These are phyloP conservation scores for Blumeria graminis DNA, from an alignment of 2,329 filamentous ascomycete species.

Conservation along the genomic window DNA sequence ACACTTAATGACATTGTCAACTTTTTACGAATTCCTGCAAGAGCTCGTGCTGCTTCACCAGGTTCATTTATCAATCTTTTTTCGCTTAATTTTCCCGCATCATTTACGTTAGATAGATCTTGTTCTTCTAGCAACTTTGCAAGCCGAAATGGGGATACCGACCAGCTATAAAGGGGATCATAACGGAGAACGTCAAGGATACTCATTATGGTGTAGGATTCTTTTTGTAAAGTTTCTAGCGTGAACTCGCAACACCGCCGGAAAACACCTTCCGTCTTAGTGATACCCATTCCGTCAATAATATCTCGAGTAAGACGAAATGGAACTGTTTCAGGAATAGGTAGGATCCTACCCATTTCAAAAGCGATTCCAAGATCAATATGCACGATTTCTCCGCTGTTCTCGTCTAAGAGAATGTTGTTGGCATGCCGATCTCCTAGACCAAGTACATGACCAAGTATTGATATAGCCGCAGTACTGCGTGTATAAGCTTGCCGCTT, in stretches of 20 bases:
- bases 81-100: constrained; percentile 9
- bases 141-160: constrained; percentile 46
- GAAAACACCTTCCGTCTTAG: constrained; percentile 87
- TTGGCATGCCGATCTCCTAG: constrained; percentile 88
- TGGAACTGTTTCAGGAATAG: constrained; percentile 83
- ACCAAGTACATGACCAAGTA: constrained; percentile 78
- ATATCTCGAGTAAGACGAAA: constrained; percentile 88
- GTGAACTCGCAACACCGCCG: constrained; percentile 97
- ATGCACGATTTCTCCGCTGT: constrained; percentile 81
- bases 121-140: constrained; percentile 40
- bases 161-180: constrained; percentile 92
- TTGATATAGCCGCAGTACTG: constrained; percentile 83
- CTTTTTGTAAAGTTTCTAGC: constrained; percentile 77
- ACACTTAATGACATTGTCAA: constrained; percentile 83
- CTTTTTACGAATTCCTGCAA: constrained; percentile 91
- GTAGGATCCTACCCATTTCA: constrained; percentile 83
- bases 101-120: constrained; percentile 9
- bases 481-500: constrained; percentile 77
- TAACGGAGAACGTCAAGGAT: constrained; percentile 95
- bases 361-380: constrained; percentile 96
- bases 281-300: constrained; percentile 91
- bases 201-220: constrained; percentile 95
- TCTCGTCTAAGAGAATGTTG: constrained; percentile 81
- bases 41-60: constrained; percentile 69
- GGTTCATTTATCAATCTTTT: constrained; percentile 28